Evolutionary conservation across 495 filamentous ascomycete species (phyloP).

Genomic region (Neurospora sp.): DNA sequence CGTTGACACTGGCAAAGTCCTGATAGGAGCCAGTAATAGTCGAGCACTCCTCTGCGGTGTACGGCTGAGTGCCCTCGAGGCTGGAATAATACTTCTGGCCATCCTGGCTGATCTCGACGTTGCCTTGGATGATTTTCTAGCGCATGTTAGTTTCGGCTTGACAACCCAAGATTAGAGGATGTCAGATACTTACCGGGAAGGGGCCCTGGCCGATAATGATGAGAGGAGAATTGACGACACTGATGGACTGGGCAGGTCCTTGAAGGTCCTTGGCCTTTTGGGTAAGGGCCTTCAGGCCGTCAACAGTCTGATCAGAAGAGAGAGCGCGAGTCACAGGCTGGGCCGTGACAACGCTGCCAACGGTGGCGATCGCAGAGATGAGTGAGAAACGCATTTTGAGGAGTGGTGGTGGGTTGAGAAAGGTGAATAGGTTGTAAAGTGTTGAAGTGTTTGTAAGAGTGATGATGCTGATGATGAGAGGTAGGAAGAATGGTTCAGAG

Average conservation of each 20-base stretch:
- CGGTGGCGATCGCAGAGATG: conserved; percentile 2
- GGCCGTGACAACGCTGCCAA: conserved; percentile 4
- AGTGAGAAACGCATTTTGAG: conserved; percentile 15
- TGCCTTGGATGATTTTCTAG: conserved; percentile 10
- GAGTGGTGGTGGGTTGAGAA: neutral
- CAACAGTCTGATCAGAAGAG: neutral
- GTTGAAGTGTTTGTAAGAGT: neutral
- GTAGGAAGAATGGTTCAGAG: neutral
- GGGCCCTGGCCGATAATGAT: conserved; percentile 15
- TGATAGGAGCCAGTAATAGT: conserved; percentile 7
- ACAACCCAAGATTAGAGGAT: neutral
- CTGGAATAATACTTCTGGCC: too few relatives aligned
- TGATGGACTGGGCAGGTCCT: conserved; percentile 8
- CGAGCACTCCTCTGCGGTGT: neutral
- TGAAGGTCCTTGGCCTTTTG: conserved; percentile 3
- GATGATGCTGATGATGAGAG: neutral
- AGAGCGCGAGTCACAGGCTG: neutral
- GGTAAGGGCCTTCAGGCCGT: conserved; percentile 10
- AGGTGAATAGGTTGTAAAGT: neutral
- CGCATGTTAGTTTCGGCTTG: neutral
- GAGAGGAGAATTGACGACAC: conserved; percentile 12
- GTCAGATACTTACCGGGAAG: conserved; percentile 5
- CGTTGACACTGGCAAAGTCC: conserved; percentile 14
- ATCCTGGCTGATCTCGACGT: conserved; percentile 8
- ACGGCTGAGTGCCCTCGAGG: neutral